These are phyloP conservation scores for Litsea cubeba DNA, from an alignment of 164 flowering plant genomes.

Conservation along the genomic window DNA sequence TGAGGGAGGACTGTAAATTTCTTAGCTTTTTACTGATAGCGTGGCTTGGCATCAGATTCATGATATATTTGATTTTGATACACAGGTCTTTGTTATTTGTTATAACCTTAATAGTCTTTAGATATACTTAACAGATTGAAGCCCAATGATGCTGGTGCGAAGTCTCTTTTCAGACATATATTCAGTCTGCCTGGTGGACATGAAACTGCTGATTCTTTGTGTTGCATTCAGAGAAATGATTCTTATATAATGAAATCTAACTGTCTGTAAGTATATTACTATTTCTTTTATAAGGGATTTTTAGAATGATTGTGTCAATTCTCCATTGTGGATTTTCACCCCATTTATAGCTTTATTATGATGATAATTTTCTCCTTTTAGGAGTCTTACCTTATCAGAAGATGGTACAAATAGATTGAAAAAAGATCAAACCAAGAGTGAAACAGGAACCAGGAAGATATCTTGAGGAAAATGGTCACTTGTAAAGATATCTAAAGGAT, in stretches of 20 bases:
- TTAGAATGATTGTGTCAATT: background rate
- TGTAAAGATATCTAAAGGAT: too few relatives aligned
- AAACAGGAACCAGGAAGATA: too few relatives aligned
- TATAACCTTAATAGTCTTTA: slow-evolving; percentile 38
- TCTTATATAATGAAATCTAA: slow-evolving; percentile 32
- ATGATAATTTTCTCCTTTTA: background rate
- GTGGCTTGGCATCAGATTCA: background rate
- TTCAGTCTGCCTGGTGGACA: slow-evolving; percentile 40
- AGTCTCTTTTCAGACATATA: slow-evolving; percentile 37
- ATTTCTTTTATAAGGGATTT: too few relatives aligned
- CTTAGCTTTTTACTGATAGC: background rate
- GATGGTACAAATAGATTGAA: too few relatives aligned
- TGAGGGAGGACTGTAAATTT: background rate
- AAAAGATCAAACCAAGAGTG: too few relatives aligned
- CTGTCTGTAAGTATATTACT: slow-evolving; percentile 55
- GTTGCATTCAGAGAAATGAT: slow-evolving; percentile 23
- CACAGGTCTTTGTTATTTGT: background rate
- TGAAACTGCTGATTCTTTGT: background rate
- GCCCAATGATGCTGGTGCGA: slow-evolving; percentile 45
- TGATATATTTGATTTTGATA: background rate
- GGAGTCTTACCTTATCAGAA: background rate
- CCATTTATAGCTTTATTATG: background rate
- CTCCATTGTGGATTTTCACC: background rate
- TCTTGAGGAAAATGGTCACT: too few relatives aligned
- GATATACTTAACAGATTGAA: slow-evolving; percentile 48